Base-by-base conservation (phyloP, 805 yeast species). In the Helenozyma baotianmanensis region DNA sequence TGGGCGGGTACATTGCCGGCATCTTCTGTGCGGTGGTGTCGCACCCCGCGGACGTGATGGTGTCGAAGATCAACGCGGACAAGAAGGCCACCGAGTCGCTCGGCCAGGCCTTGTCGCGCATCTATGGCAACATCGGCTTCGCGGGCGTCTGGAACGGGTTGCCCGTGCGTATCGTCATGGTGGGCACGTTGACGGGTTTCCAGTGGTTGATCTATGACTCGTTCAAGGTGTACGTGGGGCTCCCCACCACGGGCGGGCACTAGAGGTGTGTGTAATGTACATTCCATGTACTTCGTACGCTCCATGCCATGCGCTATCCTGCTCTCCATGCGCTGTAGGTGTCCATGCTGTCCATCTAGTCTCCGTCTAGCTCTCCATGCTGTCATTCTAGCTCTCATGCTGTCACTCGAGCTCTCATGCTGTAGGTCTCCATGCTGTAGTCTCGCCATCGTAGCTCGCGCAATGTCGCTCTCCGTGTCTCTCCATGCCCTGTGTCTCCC, bases 21-120 rank as follows among this genome's bases (percentile, higher is more conserved):
- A 80, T 92, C 35, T 77, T 89, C 68, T 90, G 97, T 70, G 97
- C 98, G 6, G 67, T 83, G 32, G 92, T 89, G 12, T 89, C 97
- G 17, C 97, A 92, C 60, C 98, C 98, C 14, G 97, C 97, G n/a
- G 98, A 90, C 62, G 97, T 90, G 21, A 81, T 92, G 95, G 97
- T 90, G 16, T 84, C 95, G 30, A 85, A 88, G 72, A 78, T 92
- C 52, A 89, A 86, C 58, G 72, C 82, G 39, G 88, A 78, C 50
- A 78, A 75, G 51, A 62, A 60, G 54, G 72, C 80, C 21, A 70
- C 70, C 30, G 95, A 88, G 64, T 53, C 82, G 4, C 70, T 75
- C 50, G 79, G 80, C 18, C 64, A 67, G 21, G 92, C 94, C 9
- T 70, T 84, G 25, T 49, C 62, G 39, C 76, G 92, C 52, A 89